phyloP scores from a whole-genome alignment of 2,329 filamentous ascomycete species.

The Phyllosticta citriasiana region DNA sequence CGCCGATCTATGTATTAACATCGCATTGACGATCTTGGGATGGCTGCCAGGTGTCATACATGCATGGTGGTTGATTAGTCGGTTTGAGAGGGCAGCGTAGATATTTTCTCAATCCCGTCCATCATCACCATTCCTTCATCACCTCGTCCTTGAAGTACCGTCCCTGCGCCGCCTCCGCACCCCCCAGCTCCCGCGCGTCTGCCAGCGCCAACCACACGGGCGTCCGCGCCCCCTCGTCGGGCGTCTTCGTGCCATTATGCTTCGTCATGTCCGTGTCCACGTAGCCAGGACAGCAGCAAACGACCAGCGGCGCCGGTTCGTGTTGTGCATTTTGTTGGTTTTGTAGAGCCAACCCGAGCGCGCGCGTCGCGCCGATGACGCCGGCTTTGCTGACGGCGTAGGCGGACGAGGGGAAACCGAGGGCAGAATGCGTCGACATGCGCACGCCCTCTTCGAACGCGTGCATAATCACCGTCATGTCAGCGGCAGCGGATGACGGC shows the following conservation, averaged over 20 bases:
- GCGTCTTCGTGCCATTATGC: slow-evolving; percentile 29
- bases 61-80: not conserved
- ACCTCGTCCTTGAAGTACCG: slow-evolving; percentile 32
- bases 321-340: not conserved
- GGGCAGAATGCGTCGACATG: slow-evolving; percentile 35
- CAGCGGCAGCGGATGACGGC: not conserved
- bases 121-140: slow-evolving; percentile 24
- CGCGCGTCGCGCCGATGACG: slow-evolving; percentile 32
- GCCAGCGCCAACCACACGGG: slow-evolving; percentile 34
- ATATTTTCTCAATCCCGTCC: not conserved
- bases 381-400: slow-evolving; percentile 41
- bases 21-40: slow-evolving; percentile 27
- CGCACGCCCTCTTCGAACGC: slow-evolving; percentile 38
- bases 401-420: slow-evolving; percentile 41
- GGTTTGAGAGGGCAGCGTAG: not conserved
- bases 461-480: slow-evolving; percentile 37
- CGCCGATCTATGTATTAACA: slow-evolving; percentile 33
- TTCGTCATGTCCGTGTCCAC: slow-evolving; percentile 40
- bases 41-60: slow-evolving; percentile 23
- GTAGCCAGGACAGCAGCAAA: slow-evolving; percentile 35
- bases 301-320: slow-evolving; percentile 16
- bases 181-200: slow-evolving; percentile 28
- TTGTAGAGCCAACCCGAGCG: slow-evolving; percentile 21
- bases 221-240: slow-evolving; percentile 36
- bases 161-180: slow-evolving; percentile 7